Conservation (phyloP, 805 yeast species). For the Candida insectorum region DNA sequence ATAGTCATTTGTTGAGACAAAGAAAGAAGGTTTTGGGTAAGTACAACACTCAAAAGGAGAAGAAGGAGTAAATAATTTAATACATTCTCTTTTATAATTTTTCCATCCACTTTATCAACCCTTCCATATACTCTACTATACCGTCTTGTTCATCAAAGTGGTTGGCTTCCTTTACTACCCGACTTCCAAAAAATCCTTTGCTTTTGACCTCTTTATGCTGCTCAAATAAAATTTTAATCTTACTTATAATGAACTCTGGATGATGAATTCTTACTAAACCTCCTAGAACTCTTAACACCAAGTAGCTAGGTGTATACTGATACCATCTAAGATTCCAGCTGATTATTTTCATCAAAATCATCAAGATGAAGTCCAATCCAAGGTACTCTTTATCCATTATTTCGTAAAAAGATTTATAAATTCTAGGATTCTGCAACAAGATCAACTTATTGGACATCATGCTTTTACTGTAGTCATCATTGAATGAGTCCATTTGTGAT, state of each 20-base stretch:
- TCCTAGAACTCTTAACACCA: slow-evolving; percentile 41
- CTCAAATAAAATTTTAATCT: slow-evolving; percentile 37
- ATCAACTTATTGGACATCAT: slow-evolving; percentile 33
- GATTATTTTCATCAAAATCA: slow-evolving; percentile 44
- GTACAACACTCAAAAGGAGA: slow-evolving; percentile 9
- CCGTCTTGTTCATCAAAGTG: slow-evolving; percentile 24
- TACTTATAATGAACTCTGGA: slow-evolving; percentile 35
- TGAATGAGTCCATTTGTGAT: slow-evolving; percentile 27
- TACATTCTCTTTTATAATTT: not conserved
- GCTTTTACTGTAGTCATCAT: slow-evolving; percentile 25
- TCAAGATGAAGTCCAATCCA: slow-evolving; percentile 29
- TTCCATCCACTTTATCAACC: slow-evolving; percentile 15
- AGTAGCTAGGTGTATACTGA: slow-evolving; percentile 46
- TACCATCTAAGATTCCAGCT: slow-evolving; percentile 69
- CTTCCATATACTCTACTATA: slow-evolving; percentile 28
- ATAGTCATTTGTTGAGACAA: slow-evolving; percentile 84
- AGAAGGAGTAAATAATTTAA: slow-evolving; percentile 1
- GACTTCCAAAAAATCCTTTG: slow-evolving; percentile 1
- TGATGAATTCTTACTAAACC: slow-evolving; percentile 42
- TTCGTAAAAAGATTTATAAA: slow-evolving; percentile 15
- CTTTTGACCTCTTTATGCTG: slow-evolving; percentile 17
- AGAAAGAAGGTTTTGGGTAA: slow-evolving; percentile 69
- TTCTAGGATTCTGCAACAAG: slow-evolving; percentile 20
- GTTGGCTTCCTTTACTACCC: slow-evolving; percentile 7
- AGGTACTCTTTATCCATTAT: slow-evolving; percentile 21